Evolutionary conservation across 2,329 filamentous ascomycete species (phyloP).

Genomic region (Ophiostoma novo-ulmi): DNA sequence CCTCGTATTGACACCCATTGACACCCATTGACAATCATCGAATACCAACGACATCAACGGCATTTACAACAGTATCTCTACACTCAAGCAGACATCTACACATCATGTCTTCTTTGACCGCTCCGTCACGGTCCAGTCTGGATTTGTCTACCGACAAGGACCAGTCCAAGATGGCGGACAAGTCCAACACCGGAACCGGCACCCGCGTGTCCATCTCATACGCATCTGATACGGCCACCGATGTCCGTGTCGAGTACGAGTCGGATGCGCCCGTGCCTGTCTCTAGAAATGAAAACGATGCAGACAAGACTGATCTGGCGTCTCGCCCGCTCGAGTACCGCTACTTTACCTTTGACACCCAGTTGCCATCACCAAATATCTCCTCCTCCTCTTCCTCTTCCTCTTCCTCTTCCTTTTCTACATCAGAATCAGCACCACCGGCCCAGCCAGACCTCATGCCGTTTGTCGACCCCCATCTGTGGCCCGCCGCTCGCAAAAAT

Average conservation of each 20-base stretch:
- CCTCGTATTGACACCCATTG: too few relatives aligned
- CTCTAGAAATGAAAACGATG: background rate
- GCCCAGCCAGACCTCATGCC: slow-evolving; percentile 58
- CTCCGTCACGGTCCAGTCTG: background rate
- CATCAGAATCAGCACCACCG: slow-evolving; percentile 28
- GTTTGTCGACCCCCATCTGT: slow-evolving; percentile 67
- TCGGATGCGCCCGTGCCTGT: background rate
- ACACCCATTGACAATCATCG: background rate
- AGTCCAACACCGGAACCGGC: background rate
- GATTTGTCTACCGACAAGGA: background rate
- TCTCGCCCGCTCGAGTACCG: slow-evolving; percentile 34
- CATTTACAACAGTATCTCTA: too few relatives aligned
- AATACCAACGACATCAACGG: background rate
- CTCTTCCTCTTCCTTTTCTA: too few relatives aligned
- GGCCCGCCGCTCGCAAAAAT: slow-evolving; percentile 64
- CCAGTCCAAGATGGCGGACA: background rate
- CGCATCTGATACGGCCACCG: slow-evolving; percentile 17
- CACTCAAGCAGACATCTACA: too few relatives aligned
- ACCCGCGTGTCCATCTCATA: slow-evolving; percentile 13
- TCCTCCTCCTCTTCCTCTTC: slow-evolving; percentile 24
- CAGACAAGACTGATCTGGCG: slow-evolving; percentile 14
- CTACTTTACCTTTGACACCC: slow-evolving; percentile 41
- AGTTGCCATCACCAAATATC: slow-evolving; percentile 34
- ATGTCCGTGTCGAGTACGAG: background rate
- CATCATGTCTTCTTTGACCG: background rate